These are phyloP conservation scores for Candida sp. DNA, from an alignment of 1,139 yeast genomes.

Conservation along the genomic window DNA sequence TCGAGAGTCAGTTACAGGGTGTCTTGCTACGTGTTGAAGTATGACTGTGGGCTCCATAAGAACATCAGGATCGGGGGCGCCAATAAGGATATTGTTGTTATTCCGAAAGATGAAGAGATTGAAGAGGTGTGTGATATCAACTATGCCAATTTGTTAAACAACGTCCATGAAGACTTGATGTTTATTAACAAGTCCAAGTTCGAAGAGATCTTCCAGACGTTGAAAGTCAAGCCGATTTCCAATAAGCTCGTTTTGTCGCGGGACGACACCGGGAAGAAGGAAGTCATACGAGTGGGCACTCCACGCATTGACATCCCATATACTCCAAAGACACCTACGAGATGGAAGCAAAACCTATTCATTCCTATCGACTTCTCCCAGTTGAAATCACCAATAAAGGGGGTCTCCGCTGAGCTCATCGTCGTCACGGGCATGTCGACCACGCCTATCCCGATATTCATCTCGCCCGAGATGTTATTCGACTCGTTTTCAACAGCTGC, in stretches of 20 bases:
- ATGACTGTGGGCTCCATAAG: not conserved
- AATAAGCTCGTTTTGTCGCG: not conserved
- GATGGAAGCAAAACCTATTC: constrained; percentile 1
- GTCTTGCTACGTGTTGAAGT: constrained; percentile 8
- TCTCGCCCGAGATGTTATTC: constrained; percentile 39
- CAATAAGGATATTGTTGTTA: constrained; percentile 1
- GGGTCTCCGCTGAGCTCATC: constrained; percentile 31
- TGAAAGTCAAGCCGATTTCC: constrained; percentile 4
- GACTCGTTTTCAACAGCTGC: constrained; percentile 21
- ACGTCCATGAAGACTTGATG: not conserved
- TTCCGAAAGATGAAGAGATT: constrained; percentile 3
- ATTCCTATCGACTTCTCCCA: constrained; percentile 3
- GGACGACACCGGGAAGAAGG: not conserved
- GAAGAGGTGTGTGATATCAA: constrained; percentile 1
- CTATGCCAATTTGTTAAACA: constrained; percentile 1
- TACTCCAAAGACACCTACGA: constrained; percentile 3
- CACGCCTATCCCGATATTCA: constrained; percentile 38
- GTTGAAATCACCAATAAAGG: constrained; percentile 21
- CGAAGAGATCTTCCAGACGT: constrained; percentile 3
- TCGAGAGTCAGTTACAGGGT: constrained; percentile 7
- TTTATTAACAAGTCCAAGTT: constrained; percentile 8
- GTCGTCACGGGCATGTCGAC: constrained; percentile 34
- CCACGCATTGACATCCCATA: not conserved
- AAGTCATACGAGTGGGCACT: constrained; percentile 1
- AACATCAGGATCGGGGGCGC: not conserved